Conservation (phyloP, 2,329 filamentous ascomycete genomes). For the Dactylonectria estremocensis region DNA sequence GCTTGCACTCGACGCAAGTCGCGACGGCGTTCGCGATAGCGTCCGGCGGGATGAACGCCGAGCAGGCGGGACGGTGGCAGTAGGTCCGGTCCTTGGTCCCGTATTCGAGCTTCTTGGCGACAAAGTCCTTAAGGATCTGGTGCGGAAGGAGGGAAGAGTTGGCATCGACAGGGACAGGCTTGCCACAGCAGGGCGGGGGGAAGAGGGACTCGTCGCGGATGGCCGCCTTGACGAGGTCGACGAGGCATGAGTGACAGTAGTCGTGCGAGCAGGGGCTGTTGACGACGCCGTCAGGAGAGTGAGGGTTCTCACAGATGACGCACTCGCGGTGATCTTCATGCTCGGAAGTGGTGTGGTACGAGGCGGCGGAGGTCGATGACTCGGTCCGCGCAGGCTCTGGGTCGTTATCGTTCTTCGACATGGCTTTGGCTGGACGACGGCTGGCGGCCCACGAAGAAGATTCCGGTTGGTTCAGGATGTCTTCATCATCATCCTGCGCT, state of each 20-base stretch:
- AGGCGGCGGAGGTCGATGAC: too few relatives aligned
- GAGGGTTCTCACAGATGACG: not conserved
- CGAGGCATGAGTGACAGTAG: constrained; percentile 68
- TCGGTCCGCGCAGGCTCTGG: too few relatives aligned
- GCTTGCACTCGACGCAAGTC: constrained; percentile 59
- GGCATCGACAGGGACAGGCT: constrained; percentile 56
- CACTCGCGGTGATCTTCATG: not conserved
- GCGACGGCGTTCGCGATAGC: constrained; percentile 54
- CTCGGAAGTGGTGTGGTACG: too few relatives aligned
- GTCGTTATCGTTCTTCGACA: too few relatives aligned
- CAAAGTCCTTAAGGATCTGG: constrained; percentile 55
- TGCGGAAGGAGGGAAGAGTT: constrained; percentile 55
- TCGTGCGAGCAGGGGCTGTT: constrained; percentile 52
- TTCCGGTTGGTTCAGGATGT: too few relatives aligned
- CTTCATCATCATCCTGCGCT: too few relatives aligned
- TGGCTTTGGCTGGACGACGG: too few relatives aligned
- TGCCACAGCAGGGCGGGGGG: constrained; percentile 68
- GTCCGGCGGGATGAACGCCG: constrained; percentile 59
- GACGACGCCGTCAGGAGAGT: not conserved
- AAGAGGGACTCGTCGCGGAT: constrained; percentile 67
- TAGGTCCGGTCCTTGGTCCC: constrained; percentile 65
- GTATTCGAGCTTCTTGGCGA: constrained; percentile 64
- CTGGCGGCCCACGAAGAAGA: too few relatives aligned
- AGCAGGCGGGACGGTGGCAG: constrained; percentile 62
- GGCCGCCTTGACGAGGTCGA: constrained; percentile 59